These are phyloP conservation scores for Apostasia shenzhenica DNA, from an alignment of 106 monocot genomes.

Conservation along the genomic window DNA sequence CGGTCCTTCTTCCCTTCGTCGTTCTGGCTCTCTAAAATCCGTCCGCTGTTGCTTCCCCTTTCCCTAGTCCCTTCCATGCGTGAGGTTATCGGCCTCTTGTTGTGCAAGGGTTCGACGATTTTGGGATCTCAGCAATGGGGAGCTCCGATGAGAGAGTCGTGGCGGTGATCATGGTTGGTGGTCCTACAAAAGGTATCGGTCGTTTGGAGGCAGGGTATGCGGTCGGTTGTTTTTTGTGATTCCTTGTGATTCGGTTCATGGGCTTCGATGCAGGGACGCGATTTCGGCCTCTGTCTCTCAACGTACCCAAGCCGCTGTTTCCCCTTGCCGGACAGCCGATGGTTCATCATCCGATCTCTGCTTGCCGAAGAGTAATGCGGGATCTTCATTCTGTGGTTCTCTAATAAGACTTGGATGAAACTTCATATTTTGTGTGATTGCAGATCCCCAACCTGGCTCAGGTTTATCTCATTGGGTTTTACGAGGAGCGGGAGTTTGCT, in stretches of 20 bases:
- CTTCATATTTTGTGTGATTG: background rate
- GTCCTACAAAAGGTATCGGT: conserved; percentile 74
- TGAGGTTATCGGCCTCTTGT: no score
- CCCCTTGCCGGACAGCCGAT: conserved; percentile 87
- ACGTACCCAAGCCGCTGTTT: conserved; percentile 84
- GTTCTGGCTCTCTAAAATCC: no score
- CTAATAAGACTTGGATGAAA: background rate
- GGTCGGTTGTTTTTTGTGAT: background rate
- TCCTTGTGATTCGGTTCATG: background rate
- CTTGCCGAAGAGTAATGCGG: conserved; percentile 54
- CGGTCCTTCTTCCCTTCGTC: no score
- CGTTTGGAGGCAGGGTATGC: background rate
- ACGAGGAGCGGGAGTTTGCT: conserved; percentile 88
- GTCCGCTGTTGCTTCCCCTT: no score
- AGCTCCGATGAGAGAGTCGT: conserved; percentile 70
- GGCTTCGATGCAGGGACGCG: conserved; percentile 45
- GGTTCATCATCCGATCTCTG: conserved; percentile 84
- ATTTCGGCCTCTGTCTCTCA: conserved; percentile 76
- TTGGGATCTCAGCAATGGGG: conserved; percentile 32
- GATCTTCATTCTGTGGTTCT: background rate
- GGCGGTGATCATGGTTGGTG: conserved; percentile 97
- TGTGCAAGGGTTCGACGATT: background rate
- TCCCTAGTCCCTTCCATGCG: no score
- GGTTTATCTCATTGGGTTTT: conserved; percentile 91
- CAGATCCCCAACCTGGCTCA: conserved; percentile 89